A percentile compares a stretch with the other conserved stretches of the same genome.
Evolutionary conservation across 257 asterid genomes (phyloP).

Genomic region (Nicotiana attenuata): DNA sequence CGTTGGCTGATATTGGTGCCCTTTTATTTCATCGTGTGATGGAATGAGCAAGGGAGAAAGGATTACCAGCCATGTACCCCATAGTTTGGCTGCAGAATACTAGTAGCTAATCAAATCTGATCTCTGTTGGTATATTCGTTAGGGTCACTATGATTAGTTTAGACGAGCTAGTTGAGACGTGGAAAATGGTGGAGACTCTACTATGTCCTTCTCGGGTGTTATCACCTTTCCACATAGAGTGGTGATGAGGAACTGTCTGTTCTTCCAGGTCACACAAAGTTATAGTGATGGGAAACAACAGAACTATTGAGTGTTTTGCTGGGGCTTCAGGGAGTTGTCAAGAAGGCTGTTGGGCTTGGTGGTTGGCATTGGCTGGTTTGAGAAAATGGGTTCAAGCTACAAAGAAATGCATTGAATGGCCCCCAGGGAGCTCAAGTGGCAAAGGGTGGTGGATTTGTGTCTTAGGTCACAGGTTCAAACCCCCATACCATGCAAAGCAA

Average conservation of each 20-base stretch:
- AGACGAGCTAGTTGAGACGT: neutral
- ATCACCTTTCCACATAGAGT: conserved; percentile 62
- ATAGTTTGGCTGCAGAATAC: conserved; percentile 3
- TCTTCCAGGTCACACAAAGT: conserved; percentile 95
- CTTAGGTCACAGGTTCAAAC: too few relatives aligned
- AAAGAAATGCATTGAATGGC: conserved; percentile 86
- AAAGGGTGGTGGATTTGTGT: conserved; percentile 30
- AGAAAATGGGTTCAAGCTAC: conserved; percentile 91
- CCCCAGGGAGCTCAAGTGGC: too few relatives aligned
- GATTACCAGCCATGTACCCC: conserved; percentile 16
- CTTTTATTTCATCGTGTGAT: neutral
- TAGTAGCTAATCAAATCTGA: conserved; percentile 19
- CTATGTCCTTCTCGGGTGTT: conserved; percentile 56
- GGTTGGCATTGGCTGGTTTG: conserved; percentile 98
- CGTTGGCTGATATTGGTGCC: neutral
- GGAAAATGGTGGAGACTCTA: conserved; percentile 54
- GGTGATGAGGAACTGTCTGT: conserved; percentile 81
- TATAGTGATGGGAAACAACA: conserved; percentile 81
- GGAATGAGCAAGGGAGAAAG: conserved; percentile 8
- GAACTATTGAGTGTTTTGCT: conserved; percentile 85
- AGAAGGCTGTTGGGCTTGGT: conserved; percentile 95
- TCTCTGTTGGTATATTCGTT: neutral
- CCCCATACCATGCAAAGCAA: too few relatives aligned
- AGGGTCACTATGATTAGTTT: neutral
- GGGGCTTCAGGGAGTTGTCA: conserved; percentile 89